A percentile compares a stretch with the other conserved stretches of the same genome.
Evolutionary conservation across 2,329 filamentous ascomycete species (phyloP).

Genomic region (Lachnellula willkommii): DNA sequence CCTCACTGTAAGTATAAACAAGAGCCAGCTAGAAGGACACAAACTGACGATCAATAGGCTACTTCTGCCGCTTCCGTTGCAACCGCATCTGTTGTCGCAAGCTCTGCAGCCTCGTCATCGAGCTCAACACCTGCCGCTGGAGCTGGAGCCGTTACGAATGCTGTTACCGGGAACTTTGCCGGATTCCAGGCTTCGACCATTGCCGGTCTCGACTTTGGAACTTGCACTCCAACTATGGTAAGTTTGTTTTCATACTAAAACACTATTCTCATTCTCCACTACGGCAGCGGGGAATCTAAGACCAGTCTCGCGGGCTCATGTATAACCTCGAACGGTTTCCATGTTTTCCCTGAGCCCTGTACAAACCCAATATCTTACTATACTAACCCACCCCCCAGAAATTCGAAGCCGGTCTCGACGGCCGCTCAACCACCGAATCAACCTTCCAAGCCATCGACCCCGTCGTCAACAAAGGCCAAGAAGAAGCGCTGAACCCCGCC

Average conservation of each 20-base stretch:
- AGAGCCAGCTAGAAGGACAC: neutral
- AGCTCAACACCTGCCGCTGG: constrained; percentile 19
- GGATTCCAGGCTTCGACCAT: constrained; percentile 25
- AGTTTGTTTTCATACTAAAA: too few species aligned
- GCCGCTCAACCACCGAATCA: constrained; percentile 51
- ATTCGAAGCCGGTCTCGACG: constrained; percentile 49
- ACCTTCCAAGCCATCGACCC: constrained; percentile 65
- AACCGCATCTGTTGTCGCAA: constrained; percentile 1
- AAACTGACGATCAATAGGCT: neutral
- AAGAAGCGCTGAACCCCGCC: constrained; percentile 65
- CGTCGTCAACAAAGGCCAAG: constrained; percentile 54
- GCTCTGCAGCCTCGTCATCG: constrained; percentile 21
- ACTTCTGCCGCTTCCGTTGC: constrained; percentile 10
- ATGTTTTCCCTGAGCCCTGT: too few species aligned
- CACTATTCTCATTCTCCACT: too few species aligned
- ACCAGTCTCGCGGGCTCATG: too few species aligned
- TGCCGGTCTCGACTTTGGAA: constrained; percentile 43
- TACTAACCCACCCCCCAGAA: constrained; percentile 27
- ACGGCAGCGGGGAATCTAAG: too few species aligned
- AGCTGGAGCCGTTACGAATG: constrained; percentile 11
- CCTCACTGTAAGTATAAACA: constrained; percentile 4
- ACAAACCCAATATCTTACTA: too few species aligned
- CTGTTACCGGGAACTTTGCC: constrained; percentile 17
- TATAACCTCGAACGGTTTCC: too few species aligned
- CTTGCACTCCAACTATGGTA: constrained; percentile 43